Base-by-base conservation (phyloP, 495 filamentous ascomycete species). In the Hypoxylon fragiforme region DNA sequence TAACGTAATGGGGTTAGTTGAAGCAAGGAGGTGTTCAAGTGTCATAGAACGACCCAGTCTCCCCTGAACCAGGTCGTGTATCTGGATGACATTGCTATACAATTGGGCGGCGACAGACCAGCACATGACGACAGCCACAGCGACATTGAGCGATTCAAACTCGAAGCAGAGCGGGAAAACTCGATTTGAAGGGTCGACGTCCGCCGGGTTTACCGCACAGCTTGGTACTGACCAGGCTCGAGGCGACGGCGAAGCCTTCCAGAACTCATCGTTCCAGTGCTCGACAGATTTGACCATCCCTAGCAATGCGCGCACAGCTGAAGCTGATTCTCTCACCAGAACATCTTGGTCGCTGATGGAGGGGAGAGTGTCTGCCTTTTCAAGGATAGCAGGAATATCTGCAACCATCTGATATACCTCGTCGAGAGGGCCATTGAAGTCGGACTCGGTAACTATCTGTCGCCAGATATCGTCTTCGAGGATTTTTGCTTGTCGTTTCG, bases 81-180 rank as follows among this genome's bases (percentile, higher is more conserved):
- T 49, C n/a, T 56, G 53, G 7, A 56, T 56, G 18, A 56, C 44
- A 31, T 48, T 28, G 40, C 53, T 56, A 39, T 50, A 50, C 13
- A 56, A 21, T 16, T 56, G 53, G 31, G 53, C 11, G 31, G 15
- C 16, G 31, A 50, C 38, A 2, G 44, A 34, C 53, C 53, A 56
- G 44, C 53, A 49, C 37, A 49, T 36, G 3, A 56, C 31, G 38
- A 44, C 22, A 44, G 53, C 14, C 7, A 56, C 39, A 16, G 44
- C 53, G 19, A 56, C 45, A 22, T 20, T n/a, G 38, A 50, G 37
- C 0, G 53, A 56, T 30, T 56, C 53, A 12, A 56, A 56, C 39
- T 56, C 53, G n/a, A 49, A 56, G 16, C 53, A 56, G 31, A 50
- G 34, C 12, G 53, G 44, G 22, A 49, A 56, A 13, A 44, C 24